Evolutionary conservation across 1,284 basidiomycete species (phyloP), one percentile per base, ranked within the genome.

Genomic region (Fomitopsis palustris): DNA sequence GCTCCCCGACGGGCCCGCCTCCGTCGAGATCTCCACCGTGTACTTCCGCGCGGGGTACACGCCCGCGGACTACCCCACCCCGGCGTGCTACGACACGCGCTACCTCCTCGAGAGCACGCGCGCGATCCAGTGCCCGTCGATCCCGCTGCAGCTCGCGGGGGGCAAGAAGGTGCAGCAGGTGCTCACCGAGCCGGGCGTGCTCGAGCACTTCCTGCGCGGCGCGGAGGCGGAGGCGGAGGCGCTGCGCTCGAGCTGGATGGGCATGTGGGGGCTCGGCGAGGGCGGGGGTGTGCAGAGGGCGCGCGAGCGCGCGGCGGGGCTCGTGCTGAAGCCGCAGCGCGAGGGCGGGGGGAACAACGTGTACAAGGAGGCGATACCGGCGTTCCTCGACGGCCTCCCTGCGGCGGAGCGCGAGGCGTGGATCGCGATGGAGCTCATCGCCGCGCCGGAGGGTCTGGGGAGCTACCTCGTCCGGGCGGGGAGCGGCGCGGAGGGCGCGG

Each of bases 301-400:
- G 67, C 67, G 67, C 17, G 62, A 60, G 38, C 62, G 57, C 37
- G 79, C 86, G 0, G 69, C 77, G 4, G 75, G 80, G 14, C 87
- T 93, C 49, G 97, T 98, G 2, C 81, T 98, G 53, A 98, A 99
- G 73, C 96, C 96, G 0, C 96, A 98, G 73, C 84, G 96, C 41
- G 97, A 99, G 77, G 96, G 97, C 4, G 96, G 97, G 0, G 96
- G 96, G 3, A 97, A 99, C 73, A 99, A 99, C 69, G 84, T 98
- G 25, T 99, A 98, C 77, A 89, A 92, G 56, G 74, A 77, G 4
- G 86, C 90, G 54, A 98, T 98, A 56, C 92, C 91, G 0, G 65
- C 78, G 0, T 95, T 95, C 73, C 78, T 98, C 2, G 82, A 87
- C 6, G 68, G 71, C 1, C 78, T 97, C 2, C 76, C 81, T 0